Evolutionary conservation across 805 yeast genomes (phyloP).

Genomic region (Hagleromyces aurorensis): DNA sequence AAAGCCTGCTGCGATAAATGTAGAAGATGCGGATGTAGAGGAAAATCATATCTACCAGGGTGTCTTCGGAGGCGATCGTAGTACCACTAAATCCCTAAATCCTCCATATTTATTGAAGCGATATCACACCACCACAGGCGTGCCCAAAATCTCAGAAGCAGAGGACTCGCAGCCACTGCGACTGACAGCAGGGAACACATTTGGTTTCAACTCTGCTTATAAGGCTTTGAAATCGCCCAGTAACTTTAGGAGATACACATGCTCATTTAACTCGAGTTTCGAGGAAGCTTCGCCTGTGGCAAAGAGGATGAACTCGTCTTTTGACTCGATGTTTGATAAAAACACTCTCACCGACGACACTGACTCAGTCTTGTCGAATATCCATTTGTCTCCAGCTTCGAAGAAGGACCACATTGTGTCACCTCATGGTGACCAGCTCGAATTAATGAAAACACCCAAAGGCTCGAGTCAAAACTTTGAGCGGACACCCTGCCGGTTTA

Average conservation of each 20-base stretch:
- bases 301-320: no score
- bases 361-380: conserved; percentile 4
- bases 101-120: conserved; percentile 14
- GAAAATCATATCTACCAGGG: no score
- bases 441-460: conserved; percentile 20
- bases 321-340: no score
- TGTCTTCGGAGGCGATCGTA: no score
- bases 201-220: conserved; percentile 4
- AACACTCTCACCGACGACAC: conserved; percentile 6
- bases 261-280: conserved; percentile 31
- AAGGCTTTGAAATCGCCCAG: conserved; percentile 16
- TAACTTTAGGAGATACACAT: conserved; percentile 24
- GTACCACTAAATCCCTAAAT: conserved; percentile 5
- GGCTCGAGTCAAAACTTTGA: conserved; percentile 12
- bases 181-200: conserved; percentile 1
- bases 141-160: conserved; percentile 5
- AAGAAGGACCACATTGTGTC: conserved; percentile 1
- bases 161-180: background rate
- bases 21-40: no score
- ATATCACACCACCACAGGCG: conserved; percentile 15
- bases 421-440: conserved; percentile 6
- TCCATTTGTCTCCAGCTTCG: conserved; percentile 2
- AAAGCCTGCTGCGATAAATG: no score
- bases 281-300: conserved; percentile 24
- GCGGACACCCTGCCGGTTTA: conserved; percentile 19